Percentiles rank a stretch among this genome's conserved stretches.
Evolutionary conservation across 305 asterid genomes (phyloP).

Genomic region (Solanum hybrid): DNA sequence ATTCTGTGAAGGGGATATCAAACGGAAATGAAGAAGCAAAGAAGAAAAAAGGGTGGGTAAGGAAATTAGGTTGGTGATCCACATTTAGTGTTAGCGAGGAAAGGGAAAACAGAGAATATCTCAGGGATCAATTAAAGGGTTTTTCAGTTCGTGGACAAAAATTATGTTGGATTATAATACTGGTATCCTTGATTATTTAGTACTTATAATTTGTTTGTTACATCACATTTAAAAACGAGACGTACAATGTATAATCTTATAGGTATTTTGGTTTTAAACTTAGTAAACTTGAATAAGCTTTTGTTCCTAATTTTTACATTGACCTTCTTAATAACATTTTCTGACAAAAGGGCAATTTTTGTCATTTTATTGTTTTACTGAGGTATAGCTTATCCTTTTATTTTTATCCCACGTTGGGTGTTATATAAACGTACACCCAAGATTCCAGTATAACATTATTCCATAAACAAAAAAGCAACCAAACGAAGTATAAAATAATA

Average conservation of each 20-base stretch:
- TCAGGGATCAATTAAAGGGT: neutral
- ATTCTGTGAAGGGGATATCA: neutral
- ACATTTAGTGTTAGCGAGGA: neutral
- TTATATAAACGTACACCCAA: neutral
- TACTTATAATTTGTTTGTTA: neutral
- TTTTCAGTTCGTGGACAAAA: neutral
- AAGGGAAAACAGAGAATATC: neutral
- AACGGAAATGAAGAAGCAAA: neutral
- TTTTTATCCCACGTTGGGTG: neutral
- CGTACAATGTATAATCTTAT: neutral
- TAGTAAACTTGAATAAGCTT: neutral
- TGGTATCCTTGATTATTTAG: neutral
- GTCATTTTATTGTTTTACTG: neutral
- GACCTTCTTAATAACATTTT: neutral
- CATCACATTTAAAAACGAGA: neutral
- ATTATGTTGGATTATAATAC: neutral
- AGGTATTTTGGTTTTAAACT: neutral
- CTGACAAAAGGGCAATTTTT: neutral
- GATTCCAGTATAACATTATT: neutral
- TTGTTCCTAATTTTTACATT: neutral
- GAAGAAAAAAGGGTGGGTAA: neutral
- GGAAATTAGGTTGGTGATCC: neutral
- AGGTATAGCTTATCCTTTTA: neutral
- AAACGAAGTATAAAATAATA: neutral
- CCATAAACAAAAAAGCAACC: neutral